phyloP scores from a whole-genome alignment of 371 early-diverging fungal genomes.

The Sporodiniella umbellata region DNA sequence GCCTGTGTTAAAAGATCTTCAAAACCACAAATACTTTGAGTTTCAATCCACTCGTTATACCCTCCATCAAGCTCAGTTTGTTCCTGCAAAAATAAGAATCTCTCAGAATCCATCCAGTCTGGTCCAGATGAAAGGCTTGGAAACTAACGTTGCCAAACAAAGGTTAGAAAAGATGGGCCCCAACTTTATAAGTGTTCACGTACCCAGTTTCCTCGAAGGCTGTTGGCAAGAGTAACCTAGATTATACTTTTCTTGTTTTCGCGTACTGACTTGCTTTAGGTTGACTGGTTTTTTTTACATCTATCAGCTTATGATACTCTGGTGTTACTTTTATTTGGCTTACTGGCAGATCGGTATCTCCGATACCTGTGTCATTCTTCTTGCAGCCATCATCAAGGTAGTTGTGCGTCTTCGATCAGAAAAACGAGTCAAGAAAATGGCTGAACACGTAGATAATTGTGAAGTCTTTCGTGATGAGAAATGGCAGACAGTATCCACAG shows the following conservation, averaged over 20 bases:
- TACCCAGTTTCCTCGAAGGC: conserved; percentile 49
- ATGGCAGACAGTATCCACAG: conserved; percentile 46
- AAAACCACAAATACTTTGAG: conserved; percentile 52
- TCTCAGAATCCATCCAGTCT: conserved; percentile 42
- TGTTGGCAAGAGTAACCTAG: conserved; percentile 57
- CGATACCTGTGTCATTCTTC: conserved; percentile 59
- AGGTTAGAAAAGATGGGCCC: conserved; percentile 57
- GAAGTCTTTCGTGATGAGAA: conserved; percentile 47
- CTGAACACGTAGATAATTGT: conserved; percentile 45
- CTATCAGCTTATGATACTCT: conserved; percentile 70
- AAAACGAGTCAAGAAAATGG: conserved; percentile 56
- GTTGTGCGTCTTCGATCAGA: conserved; percentile 54
- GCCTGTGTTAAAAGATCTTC: conserved; percentile 31
- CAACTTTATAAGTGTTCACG: conserved; percentile 60
- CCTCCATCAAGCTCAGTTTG: conserved; percentile 32
- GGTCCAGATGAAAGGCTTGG: conserved; percentile 44
- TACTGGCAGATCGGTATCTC: conserved; percentile 73
- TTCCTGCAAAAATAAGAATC: conserved; percentile 40
- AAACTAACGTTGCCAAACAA: conserved; percentile 32
- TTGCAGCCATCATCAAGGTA: conserved; percentile 67
- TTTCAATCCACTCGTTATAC: conserved; percentile 72
- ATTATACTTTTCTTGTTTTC: no score
- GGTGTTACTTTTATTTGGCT: conserved; percentile 65
- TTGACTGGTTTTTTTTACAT: conserved; percentile 70
- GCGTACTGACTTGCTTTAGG: conserved; percentile 10